Evolutionary conservation across 306 rosid genomes (phyloP), one percentile per base, ranked within the genome.

Genomic region (Fragaria nilgerrensis): DNA sequence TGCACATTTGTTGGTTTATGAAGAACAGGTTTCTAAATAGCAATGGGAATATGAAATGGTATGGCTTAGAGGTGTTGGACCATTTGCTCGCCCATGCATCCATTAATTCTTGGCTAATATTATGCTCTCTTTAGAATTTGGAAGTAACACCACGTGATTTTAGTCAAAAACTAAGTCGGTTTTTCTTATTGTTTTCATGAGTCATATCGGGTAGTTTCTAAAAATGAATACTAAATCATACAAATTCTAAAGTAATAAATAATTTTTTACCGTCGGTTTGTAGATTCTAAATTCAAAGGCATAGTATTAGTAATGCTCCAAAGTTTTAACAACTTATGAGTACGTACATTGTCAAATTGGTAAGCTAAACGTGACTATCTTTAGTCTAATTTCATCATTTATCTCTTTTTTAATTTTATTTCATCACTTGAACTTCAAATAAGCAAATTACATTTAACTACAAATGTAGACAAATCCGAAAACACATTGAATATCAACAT

Each of bases 121-220:
- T 29, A 37, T 15, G 61, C 70, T 49, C 44, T 27, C 16, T 49
- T 49, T 0, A 47, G 59, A 70, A 49, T 72, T 50, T 32, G 75
- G 63, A 72, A 32, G 29, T 25, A 49, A 4, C 75, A 34, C 13
- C 64, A 50, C 64, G 75, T 72, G 47, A 50, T 27, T 72, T 72
- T 37, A 9, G 20, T 32, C n/a, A 29, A 72, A 72, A 72, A 50
- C 7, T 20, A 32, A 12, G 19, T 72, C 16, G 2, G 43, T 36
- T 52, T 36, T 53, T 50, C 48, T 2, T 34, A 0, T 19, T 20
- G 12, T n/a, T 72, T 32, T 13, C 44, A 52, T 34, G 49, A 20
- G 47, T 32, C 11, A 16, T 71, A 32, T 0, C 34, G 34, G 34
- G 34, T 32, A 0, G 45, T 50, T 70, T 53, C 39, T 27, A 19